Conservation (phyloP, 169 alveolate genomes). For the Eimeria necatrix region DNA sequence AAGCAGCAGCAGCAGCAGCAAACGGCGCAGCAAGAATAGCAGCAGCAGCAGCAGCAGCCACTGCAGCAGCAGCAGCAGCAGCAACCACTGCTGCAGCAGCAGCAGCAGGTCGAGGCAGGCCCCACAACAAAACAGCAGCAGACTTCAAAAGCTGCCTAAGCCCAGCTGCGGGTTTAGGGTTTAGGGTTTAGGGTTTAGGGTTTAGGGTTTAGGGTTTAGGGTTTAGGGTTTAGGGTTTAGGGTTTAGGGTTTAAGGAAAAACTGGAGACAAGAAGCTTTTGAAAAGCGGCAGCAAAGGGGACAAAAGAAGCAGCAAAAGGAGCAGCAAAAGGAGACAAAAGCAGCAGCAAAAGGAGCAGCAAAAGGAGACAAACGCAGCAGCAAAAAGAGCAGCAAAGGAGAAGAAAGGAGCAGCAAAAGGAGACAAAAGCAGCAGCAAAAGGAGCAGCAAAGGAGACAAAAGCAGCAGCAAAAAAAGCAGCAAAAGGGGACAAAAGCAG, state of each 20-base stretch:
- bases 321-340: not conserved
- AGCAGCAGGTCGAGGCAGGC: not conserved
- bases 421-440: too few species aligned
- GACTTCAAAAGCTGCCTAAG: too few species aligned
- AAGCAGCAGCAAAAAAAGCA: not conserved
- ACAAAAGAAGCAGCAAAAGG: not conserved
- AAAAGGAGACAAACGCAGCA: not conserved
- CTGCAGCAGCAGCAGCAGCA: not conserved
- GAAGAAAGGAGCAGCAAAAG: not conserved
- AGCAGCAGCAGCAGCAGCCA: not conserved
- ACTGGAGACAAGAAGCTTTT: too few species aligned
- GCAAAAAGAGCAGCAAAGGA: not conserved
- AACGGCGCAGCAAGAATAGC: not conserved
- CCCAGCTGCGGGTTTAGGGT: too few species aligned
- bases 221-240: too few species aligned
- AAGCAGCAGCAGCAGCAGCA: conserved; percentile 38
- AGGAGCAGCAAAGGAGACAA: conserved; percentile 18
- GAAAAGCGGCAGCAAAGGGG: not conserved
- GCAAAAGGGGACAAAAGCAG: not conserved
- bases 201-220: too few species aligned
- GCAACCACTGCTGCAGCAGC: not conserved
- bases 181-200: too few species aligned
- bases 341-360: not conserved
- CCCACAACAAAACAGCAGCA: not conserved
- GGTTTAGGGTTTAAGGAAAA: too few species aligned